Conservation (phyloP, 352 stramenopile genomes). For the Phytophthora aleatoria region DNA sequence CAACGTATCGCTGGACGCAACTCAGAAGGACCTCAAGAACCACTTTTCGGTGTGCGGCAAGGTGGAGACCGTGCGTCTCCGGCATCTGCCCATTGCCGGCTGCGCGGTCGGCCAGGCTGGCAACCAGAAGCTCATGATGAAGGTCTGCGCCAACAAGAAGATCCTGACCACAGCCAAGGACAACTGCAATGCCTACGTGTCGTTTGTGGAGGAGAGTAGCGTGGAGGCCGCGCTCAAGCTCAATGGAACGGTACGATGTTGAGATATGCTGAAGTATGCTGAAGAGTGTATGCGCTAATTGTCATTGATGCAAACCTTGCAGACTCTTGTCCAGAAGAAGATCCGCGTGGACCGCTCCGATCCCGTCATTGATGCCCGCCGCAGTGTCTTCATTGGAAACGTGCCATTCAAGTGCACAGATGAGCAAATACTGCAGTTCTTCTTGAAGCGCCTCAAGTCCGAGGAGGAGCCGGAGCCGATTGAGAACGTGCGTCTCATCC, state of each 20-base stretch:
- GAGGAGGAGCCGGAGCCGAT: conserved; percentile 73
- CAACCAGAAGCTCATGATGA: conserved; percentile 93
- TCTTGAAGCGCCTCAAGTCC: conserved; percentile 67
- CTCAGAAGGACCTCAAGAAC: conserved; percentile 76
- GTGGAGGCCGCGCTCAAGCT: conserved; percentile 70
- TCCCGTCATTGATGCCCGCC: conserved; percentile 72
- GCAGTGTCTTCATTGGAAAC: conserved; percentile 92
- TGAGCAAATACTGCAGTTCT: conserved; percentile 73
- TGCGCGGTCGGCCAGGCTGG: conserved; percentile 83
- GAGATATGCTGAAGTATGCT: not conserved
- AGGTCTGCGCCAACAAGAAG: conserved; percentile 91
- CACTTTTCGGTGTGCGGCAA: conserved; percentile 87
- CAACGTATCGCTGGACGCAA: conserved; percentile 90
- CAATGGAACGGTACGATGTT: conserved; percentile 61
- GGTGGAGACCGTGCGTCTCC: conserved; percentile 86
- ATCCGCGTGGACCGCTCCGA: conserved; percentile 72
- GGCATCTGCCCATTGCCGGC: conserved; percentile 86
- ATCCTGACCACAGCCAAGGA: conserved; percentile 79
- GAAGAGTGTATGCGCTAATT: conserved; percentile 2
- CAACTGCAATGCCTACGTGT: conserved; percentile 93
- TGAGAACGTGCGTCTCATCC: conserved; percentile 89
- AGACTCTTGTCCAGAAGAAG: conserved; percentile 66
- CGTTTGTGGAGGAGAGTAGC: conserved; percentile 66
- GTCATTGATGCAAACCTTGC: conserved; percentile 45
- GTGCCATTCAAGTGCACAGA: conserved; percentile 88